Base-by-base conservation (phyloP, 1,284 basidiomycete species). In the Ceratobasidium sp. region DNA sequence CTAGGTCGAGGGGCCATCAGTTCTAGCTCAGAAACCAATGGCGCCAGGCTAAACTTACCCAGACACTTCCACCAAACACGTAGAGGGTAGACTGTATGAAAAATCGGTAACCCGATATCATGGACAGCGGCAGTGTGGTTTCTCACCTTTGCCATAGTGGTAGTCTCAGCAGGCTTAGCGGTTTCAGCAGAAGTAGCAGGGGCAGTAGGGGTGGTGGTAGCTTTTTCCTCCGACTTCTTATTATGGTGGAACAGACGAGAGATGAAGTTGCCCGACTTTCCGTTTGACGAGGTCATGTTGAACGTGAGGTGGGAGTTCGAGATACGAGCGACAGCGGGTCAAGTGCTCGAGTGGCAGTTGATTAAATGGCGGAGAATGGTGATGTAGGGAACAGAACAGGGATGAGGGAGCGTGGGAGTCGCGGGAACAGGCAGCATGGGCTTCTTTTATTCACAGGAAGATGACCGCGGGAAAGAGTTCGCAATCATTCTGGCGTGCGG, bases 41-140 rank as follows among this genome's bases (percentile, higher is more conserved):
- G 8, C 53, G 14, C 8, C 9, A 9, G 27, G 11, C 37, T n/a
- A n/a, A 46, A 53, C 56, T 37, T 27, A 62, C 59, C 48, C 71
- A 61, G 8, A 74, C 58, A 51, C 85, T 87, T 41, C 74, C 77
- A 43, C 80, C 77, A 74, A 85, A 87, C 5, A 83, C 83, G 78
- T 87, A 87, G 76, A 88, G 80, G 13, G 80, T 76, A 64, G 82
- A 81, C 83, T 84, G 43, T 6, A 22, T 9, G 34, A 13, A 48
- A 24, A 27, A 59, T 11, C 11, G 41, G 22, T 14, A 9, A 29
- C 37, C 19, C 31, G 16, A 9, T 24, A 7, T 19, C 8, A 4
- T 24, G 27, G 9, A n/a, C 43, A 22, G 1, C 24, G 31, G 27
- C 29, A 29, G 6, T 27, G 8, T 27, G 53, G 19, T 34, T 43